A percentile compares a stretch with the other conserved stretches of the same genome.
These are phyloP conservation scores for Ziziphus jujuba DNA, from an alignment of 306 rosid species.

Conservation along the genomic window DNA sequence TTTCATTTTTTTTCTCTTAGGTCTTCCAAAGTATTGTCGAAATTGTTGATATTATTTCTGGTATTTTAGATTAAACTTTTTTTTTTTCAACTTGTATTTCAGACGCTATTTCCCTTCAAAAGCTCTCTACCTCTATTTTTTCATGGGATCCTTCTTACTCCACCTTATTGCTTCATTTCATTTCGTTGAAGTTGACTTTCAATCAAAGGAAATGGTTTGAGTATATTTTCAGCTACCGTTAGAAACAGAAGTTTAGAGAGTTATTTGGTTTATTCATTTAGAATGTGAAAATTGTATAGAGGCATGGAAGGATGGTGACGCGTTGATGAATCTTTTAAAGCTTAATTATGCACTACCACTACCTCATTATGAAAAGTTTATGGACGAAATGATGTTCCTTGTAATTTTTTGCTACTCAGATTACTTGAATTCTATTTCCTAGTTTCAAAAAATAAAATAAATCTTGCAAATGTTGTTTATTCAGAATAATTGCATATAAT, in stretches of 20 bases:
- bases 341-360: conserved; percentile 67
- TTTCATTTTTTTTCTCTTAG: too few relatives aligned
- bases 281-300: conserved; percentile 22
- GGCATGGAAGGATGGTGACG: conserved; percentile 75
- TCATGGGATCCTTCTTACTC: neutral
- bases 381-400: too few relatives aligned
- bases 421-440: conserved; percentile 5
- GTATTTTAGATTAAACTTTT: too few relatives aligned
- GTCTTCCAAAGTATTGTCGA: too few relatives aligned
- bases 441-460: neutral
- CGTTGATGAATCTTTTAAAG: conserved; percentile 64
- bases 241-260: neutral
- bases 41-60: too few relatives aligned
- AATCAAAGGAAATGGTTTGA: neutral
- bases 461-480: too few relatives aligned
- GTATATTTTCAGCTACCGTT: neutral
- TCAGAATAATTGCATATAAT: neutral
- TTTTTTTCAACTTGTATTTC: conserved; percentile 15
- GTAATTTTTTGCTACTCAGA: too few relatives aligned
- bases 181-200: too few relatives aligned
- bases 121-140: neutral
- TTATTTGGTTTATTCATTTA: neutral
- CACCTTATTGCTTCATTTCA: too few relatives aligned
- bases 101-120: conserved; percentile 5
- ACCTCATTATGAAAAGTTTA: conserved; percentile 67